Evolutionary conservation across 768 basidiomycete species (phyloP), one percentile per base, ranked within the genome.

Genomic region (Sutorius australiensis): DNA sequence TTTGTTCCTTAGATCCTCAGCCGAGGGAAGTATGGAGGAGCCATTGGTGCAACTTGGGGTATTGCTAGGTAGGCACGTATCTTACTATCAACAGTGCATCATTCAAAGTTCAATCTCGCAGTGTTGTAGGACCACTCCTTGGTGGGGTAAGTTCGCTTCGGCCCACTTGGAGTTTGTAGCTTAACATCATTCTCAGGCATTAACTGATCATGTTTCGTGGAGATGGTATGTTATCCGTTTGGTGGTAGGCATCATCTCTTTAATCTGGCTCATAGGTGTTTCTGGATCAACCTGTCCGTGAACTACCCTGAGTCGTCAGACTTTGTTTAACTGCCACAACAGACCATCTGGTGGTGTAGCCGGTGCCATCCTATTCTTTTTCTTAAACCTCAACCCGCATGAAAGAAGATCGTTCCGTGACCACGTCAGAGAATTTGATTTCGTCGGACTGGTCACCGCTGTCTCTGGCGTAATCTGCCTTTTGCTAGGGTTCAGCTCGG

Each of bases 81-180:
- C 36, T 36, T 17, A 46, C n/a, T 5, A 21, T 34, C 30, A n/a
- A 34, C n/a, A 34, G 34, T 12, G 10, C 14, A 11, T 32, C 47
- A 9, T n/a, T 46, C 36, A 56, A 40, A n/a, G 6, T n/a, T 46
- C 36, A 56, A 40, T 19, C 6, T 14, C 6, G n/a, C 40, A 72
- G 72, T 46, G 72, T 75, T 5, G 41, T 77, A 6, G 79, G 78
- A 11, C 80, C 79, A 2, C 63, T 80, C 10, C 44, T 74, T 17
- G 71, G 72, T 8, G 72, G 72, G 5, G 72, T 73, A 47, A 34
- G 68, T 58, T 21, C 11, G 30, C 34, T 39, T 33, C 27, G 14
- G 19, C 16, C 9, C 16, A 36, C 24, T 6, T 13, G 27, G 17
- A 24, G 2, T 12, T 33, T n/a, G 27, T 24, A 27, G 13, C 6